Evolutionary conservation across 305 asterid species (phyloP).

Genomic region (Plantago coronopus): DNA sequence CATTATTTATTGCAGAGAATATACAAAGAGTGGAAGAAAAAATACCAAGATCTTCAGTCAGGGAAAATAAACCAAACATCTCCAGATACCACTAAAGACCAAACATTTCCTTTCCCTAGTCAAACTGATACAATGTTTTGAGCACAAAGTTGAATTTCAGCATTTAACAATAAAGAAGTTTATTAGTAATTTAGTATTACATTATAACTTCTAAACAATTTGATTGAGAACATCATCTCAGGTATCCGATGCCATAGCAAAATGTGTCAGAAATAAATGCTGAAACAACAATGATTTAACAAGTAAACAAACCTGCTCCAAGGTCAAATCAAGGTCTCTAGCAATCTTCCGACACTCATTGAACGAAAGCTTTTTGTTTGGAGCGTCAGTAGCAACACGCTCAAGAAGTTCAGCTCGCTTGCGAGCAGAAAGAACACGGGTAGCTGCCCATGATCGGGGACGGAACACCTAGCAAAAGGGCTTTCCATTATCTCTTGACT

Average conservation of each 20-base stretch:
- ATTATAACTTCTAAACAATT: neutral
- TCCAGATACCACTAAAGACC: neutral
- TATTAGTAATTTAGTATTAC: no score
- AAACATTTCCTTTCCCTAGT: no score
- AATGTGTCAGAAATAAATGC: neutral
- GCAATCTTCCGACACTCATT: slow-evolving; percentile 76
- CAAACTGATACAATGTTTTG: no score
- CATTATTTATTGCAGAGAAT: slow-evolving; percentile 5
- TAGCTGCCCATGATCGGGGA: slow-evolving; percentile 70
- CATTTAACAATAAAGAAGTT: slow-evolving; percentile 19
- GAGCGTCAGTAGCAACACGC: slow-evolving; percentile 48
- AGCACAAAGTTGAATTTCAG: neutral
- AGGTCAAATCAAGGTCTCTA: slow-evolving; percentile 71
- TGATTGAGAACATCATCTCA: slow-evolving; percentile 11
- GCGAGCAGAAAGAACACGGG: slow-evolving; percentile 63
- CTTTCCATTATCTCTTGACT: slow-evolving; percentile 22
- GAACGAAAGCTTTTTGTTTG: slow-evolving; percentile 61
- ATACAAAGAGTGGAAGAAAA: neutral
- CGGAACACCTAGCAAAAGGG: slow-evolving; percentile 57
- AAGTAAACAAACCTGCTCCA: slow-evolving; percentile 74
- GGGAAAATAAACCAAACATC: neutral
- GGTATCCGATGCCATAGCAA: slow-evolving; percentile 9
- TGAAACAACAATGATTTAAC: slow-evolving; percentile 22
- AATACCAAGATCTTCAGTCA: neutral
- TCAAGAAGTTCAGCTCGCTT: slow-evolving; percentile 73